A percentile compares a stretch with the other conserved stretches of the same genome.
phyloP scores from a whole-genome alignment of 106 monocot species.

The Posidonia australis region DNA sequence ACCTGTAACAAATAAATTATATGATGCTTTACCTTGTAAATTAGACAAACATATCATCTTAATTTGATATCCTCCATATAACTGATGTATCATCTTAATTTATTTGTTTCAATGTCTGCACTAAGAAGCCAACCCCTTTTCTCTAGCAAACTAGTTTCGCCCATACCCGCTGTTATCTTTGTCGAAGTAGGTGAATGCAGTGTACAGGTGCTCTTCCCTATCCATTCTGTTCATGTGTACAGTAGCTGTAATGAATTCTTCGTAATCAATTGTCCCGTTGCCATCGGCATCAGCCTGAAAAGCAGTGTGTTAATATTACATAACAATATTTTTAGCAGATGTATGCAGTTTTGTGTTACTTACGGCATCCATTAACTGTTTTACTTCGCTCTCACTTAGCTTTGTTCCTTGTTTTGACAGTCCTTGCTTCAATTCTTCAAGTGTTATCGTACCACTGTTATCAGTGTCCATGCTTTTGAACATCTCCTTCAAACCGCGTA shows the following conservation, averaged over 20 bases:
- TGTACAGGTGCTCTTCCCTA: slow-evolving; percentile 79
- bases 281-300: slow-evolving; percentile 89
- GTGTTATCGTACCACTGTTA: slow-evolving; percentile 49
- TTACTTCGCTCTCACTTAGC: slow-evolving; percentile 36
- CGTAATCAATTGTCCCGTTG: slow-evolving; percentile 89
- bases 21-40: background rate
- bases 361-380: slow-evolving; percentile 49
- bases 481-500: slow-evolving; percentile 52
- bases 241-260: slow-evolving; percentile 90
- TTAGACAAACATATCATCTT: background rate
- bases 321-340: background rate
- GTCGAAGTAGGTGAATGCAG: slow-evolving; percentile 84
- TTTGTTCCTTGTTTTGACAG: slow-evolving; percentile 44
- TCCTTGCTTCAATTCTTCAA: slow-evolving; percentile 46
- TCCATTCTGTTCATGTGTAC: slow-evolving; percentile 92
- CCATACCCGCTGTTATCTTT: slow-evolving; percentile 60
- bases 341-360: slow-evolving; percentile 1
- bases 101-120: too few relatives aligned
- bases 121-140: too few relatives aligned
- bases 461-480: slow-evolving; percentile 51
- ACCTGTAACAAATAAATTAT: slow-evolving; percentile 21
- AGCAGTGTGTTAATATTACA: background rate
- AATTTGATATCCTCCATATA: background rate
- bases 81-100: too few relatives aligned
- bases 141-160: too few relatives aligned